A percentile compares a stretch with the other conserved stretches of the same genome.
phyloP scores from a whole-genome alignment of 805 yeast species.

The Sugiyamaella smithiae region DNA sequence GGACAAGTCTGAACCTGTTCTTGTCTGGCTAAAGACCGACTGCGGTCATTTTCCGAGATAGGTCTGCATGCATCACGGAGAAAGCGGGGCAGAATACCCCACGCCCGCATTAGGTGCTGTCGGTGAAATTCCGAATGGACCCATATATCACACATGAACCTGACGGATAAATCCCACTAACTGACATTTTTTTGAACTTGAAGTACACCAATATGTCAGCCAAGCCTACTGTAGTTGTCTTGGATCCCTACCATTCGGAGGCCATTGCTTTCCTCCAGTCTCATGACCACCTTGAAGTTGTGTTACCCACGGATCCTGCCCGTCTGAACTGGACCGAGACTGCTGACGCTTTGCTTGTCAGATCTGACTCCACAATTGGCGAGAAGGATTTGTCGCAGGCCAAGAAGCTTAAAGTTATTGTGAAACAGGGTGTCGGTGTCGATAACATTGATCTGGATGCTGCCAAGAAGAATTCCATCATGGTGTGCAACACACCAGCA shows the following conservation, averaged over 20 bases:
- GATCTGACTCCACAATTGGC: slow-evolving; percentile 10
- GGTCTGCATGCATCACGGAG: no score
- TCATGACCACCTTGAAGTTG: slow-evolving; percentile 5
- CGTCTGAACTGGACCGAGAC: slow-evolving; percentile 8
- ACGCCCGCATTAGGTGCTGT: no score
- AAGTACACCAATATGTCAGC: slow-evolving; percentile 3
- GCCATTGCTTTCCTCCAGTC: slow-evolving; percentile 7
- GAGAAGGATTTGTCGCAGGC: slow-evolving; percentile 7
- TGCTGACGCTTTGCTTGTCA: slow-evolving; percentile 4
- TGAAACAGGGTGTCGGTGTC: slow-evolving; percentile 14
- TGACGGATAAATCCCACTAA: no score
- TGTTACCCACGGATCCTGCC: slow-evolving; percentile 6
- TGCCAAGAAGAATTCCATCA: slow-evolving; percentile 8
- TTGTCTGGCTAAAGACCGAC: no score
- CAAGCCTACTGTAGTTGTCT: slow-evolving; percentile 3
- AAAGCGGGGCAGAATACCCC: no score
- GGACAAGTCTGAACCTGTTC: no score
- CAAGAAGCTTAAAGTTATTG: slow-evolving; percentile 8
- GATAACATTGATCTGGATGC: slow-evolving; percentile 12
- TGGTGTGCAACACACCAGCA: slow-evolving; percentile 13
- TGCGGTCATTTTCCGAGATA: no score
- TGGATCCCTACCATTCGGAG: slow-evolving; percentile 10
- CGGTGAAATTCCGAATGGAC: no score
- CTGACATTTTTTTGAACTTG: no score
- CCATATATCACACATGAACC: no score